These are phyloP conservation scores for Fusarium transvaalense DNA, from an alignment of 2,329 filamentous ascomycete species.

Conservation along the genomic window DNA sequence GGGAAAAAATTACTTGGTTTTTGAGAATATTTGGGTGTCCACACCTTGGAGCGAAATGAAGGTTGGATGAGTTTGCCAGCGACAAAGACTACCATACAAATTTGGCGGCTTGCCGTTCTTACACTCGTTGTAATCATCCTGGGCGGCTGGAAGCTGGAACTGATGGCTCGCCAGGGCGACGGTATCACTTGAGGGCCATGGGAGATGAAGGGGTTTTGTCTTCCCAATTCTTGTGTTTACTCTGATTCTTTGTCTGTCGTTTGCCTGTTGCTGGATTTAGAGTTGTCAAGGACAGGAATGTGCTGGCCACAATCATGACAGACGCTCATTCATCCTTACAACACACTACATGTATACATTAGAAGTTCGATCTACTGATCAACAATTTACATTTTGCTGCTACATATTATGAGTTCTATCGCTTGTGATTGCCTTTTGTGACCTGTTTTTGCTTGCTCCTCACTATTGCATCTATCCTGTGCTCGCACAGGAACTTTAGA, in stretches of 20 bases:
- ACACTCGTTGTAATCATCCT: constrained; percentile 66
- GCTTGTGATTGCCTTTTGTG: background rate
- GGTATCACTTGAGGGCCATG: constrained; percentile 48
- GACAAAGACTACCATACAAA: constrained; percentile 45
- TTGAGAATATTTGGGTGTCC: constrained; percentile 29
- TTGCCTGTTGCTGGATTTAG: constrained; percentile 46
- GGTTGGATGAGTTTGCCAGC: constrained; percentile 42
- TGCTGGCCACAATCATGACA: constrained; percentile 52
- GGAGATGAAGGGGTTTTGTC: constrained; percentile 30
- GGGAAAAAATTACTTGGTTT: constrained; percentile 32
- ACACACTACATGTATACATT: constrained; percentile 46
- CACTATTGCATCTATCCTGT: background rate
- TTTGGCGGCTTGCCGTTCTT: constrained; percentile 58
- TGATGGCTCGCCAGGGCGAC: constrained; percentile 50
- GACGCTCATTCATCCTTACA: constrained; percentile 46
- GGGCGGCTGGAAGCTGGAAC: constrained; percentile 55
- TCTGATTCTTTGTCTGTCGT: constrained; percentile 53
- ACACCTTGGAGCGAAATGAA: constrained; percentile 36
- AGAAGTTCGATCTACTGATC: constrained; percentile 42
- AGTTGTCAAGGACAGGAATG: constrained; percentile 48
- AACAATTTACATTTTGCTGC: constrained; percentile 48
- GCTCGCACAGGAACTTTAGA: background rate
- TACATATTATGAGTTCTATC: constrained; percentile 7
- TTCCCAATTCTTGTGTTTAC: constrained; percentile 55
- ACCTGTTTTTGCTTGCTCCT: background rate